Base-by-base conservation (phyloP, 805 yeast species). In the Maudiozyma saulgeensis region DNA sequence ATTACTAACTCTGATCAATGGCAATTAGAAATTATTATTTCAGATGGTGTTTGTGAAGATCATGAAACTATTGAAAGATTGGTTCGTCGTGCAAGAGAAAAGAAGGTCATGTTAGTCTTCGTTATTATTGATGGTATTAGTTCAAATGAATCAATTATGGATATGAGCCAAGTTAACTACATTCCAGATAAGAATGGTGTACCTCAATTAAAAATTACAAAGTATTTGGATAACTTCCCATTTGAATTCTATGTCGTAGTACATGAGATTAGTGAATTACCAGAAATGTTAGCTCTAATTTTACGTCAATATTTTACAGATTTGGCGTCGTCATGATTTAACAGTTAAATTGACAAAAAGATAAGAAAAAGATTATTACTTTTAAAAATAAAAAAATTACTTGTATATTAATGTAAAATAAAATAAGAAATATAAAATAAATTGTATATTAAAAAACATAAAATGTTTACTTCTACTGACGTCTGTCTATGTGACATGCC, bases 1-100 rank as follows among this genome's bases (percentile, higher is more conserved):
- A 61, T 75, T 43, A 63, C 72, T 16, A 68, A 72, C n/a, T 64
- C 71, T 31, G 96, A 87, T 53, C 74, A 87, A 63, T 93, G 98
- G 96, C 96, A 88, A 68, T 74, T 93, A 55, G 88, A 95, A 65
- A 88, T 93, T 49, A 84, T 93, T 51, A 76, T 93, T 32, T 88
- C 96, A 1, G 99, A 93, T 70, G 99, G 99, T 68, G 87, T 93
- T 44, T 89, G 97, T 63, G 99, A 93, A 67, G 95, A 90, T 65
- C 99, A 93, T 65, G 89, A 77, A 31, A 80, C 84, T 0, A 73
- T 93, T 45, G 81, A 85, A 55, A 75, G 91, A 54, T 74, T 93
- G 57, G 97, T 91, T 4, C 82, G 99, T 59, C 79, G 79, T 55
- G 98, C 98, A 1, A 77, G 96, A 57, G 98, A 93, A 58, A 87